Evolutionary conservation across 2,329 filamentous ascomycete genomes (phyloP).

Genomic region (Phialophora chinensis): DNA sequence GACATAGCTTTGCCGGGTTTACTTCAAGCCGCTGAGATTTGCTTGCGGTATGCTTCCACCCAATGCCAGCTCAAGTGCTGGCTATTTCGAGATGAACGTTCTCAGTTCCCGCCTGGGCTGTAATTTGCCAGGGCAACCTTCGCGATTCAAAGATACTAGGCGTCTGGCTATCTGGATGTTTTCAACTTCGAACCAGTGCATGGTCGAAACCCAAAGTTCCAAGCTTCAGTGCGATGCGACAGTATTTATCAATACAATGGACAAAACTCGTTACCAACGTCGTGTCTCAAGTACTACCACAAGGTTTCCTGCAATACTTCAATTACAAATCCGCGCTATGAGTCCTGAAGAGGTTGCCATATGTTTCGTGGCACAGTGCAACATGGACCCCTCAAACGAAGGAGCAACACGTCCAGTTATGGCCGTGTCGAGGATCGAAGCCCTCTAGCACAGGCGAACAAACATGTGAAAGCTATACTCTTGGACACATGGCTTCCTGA

Average conservation of each 20-base stretch:
- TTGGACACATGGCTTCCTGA: slow-evolving; percentile 7
- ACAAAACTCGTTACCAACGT: too few relatives aligned
- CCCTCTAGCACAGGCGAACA: not conserved
- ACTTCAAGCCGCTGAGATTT: not conserved
- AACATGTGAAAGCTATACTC: not conserved
- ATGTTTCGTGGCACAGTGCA: not conserved
- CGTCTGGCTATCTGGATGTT: too few relatives aligned
- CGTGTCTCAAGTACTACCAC: too few relatives aligned
- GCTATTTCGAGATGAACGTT: not conserved
- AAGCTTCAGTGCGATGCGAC: too few relatives aligned
- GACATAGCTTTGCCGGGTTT: not conserved
- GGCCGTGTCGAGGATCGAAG: not conserved
- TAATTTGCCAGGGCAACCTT: not conserved
- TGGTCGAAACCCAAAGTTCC: too few relatives aligned
- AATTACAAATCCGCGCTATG: not conserved
- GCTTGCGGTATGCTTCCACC: not conserved
- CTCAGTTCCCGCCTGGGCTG: not conserved
- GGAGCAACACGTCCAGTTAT: not conserved
- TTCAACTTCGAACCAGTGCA: too few relatives aligned
- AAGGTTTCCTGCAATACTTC: too few relatives aligned
- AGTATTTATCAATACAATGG: too few relatives aligned
- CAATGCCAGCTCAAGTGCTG: not conserved
- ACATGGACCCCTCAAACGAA: not conserved
- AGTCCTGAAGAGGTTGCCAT: not conserved
- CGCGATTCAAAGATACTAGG: not conserved